Conservation (phyloP, 169 alveolate species). For the Eimeria sp. region DNA sequence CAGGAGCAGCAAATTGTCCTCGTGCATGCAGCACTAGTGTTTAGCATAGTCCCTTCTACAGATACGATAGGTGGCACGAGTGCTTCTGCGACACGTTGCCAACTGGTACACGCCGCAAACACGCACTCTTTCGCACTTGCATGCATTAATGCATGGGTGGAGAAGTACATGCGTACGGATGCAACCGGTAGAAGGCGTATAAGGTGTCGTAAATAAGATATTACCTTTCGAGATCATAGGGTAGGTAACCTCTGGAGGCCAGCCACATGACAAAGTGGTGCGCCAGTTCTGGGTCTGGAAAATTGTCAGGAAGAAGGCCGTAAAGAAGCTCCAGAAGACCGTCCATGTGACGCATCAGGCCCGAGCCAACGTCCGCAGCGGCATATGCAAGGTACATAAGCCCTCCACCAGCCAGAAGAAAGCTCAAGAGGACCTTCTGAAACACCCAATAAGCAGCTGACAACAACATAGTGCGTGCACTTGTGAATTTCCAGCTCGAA, state of each 20-base stretch:
- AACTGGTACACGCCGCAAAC: not conserved
- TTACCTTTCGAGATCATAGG: constrained; percentile 81
- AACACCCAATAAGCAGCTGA: not conserved
- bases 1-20: not conserved
- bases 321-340: constrained; percentile 71
- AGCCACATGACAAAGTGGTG: constrained; percentile 80
- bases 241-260: constrained; percentile 77
- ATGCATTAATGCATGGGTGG: not conserved
- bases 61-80: not conserved
- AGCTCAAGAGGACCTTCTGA: constrained; percentile 44
- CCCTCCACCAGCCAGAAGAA: constrained; percentile 43
- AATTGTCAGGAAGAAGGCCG: constrained; percentile 42
- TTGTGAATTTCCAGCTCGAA: not conserved
- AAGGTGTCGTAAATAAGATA: not conserved
- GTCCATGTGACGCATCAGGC: constrained; percentile 63
- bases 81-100: not conserved
- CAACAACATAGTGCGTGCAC: not conserved
- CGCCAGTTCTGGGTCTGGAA: constrained; percentile 83
- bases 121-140: not conserved
- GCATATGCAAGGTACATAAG: constrained; percentile 54
- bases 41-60: not conserved
- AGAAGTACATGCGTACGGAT: not conserved
- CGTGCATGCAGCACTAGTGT: not conserved
- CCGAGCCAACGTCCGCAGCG: constrained; percentile 53
- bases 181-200: not conserved